Conservation (phyloP, 257 asterid genomes). For the Linderniella brevidens region DNA sequence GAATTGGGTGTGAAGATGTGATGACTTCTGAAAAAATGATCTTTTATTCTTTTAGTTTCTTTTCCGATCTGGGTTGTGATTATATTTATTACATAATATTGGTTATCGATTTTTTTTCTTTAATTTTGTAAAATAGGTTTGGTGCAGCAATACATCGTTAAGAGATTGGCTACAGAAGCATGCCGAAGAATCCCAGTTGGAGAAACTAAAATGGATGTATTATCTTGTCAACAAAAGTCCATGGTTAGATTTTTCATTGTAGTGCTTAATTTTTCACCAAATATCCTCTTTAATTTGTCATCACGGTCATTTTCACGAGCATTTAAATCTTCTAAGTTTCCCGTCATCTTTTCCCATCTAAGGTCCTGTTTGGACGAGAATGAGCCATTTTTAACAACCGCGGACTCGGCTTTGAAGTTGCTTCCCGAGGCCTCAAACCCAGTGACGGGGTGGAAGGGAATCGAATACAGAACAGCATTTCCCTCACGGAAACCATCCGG, state of each 20-base stretch:
- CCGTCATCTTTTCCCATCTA: slow-evolving; percentile 13
- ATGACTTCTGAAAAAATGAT: too few relatives aligned
- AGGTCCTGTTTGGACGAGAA: slow-evolving; percentile 93
- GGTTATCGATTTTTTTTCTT: neutral
- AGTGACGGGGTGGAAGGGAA: slow-evolving; percentile 74
- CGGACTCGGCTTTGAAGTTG: slow-evolving; percentile 73
- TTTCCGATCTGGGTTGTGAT: neutral
- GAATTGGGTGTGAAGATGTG: too few relatives aligned
- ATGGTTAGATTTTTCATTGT: slow-evolving; percentile 38
- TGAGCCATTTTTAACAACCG: slow-evolving; percentile 80
- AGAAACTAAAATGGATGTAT: slow-evolving; percentile 70
- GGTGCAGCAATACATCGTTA: slow-evolving; percentile 79
- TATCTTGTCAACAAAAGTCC: slow-evolving; percentile 77
- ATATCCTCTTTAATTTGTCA: neutral
- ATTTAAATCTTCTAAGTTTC: slow-evolving; percentile 9
- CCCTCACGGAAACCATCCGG: slow-evolving; percentile 70
- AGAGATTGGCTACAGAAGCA: slow-evolving; percentile 73
- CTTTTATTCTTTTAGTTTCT: neutral
- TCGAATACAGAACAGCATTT: slow-evolving; percentile 64
- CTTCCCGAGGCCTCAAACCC: slow-evolving; percentile 62
- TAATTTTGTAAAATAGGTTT: slow-evolving; percentile 28
- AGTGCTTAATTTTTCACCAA: neutral
- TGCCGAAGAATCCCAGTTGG: slow-evolving; percentile 49
- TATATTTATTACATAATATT: neutral
- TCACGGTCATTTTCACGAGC: neutral